These are phyloP conservation scores for Fusarium luffae DNA, from an alignment of 2,329 filamentous ascomycete species.

Conservation along the genomic window DNA sequence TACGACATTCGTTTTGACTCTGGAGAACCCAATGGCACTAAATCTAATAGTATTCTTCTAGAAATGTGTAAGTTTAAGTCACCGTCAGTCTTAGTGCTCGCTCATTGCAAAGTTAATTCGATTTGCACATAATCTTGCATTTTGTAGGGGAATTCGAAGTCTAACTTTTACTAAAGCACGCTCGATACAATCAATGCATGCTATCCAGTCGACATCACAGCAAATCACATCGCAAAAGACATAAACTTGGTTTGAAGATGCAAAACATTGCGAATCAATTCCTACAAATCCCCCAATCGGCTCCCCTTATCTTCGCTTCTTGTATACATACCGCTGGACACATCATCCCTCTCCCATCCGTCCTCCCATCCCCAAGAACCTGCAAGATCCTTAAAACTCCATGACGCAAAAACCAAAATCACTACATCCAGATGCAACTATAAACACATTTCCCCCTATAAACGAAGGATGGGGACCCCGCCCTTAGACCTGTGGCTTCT, in stretches of 20 bases:
- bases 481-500: constrained; percentile 20
- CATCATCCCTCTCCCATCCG: constrained; percentile 27
- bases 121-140: too few relatives aligned
- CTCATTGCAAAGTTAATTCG: too few relatives aligned
- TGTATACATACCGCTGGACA: constrained; percentile 41
- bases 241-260: constrained; percentile 14
- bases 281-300: constrained; percentile 40
- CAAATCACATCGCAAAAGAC: not conserved
- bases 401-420: constrained; percentile 53
- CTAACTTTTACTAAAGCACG: not conserved
- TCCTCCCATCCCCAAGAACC: constrained; percentile 42
- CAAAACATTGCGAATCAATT: constrained; percentile 45
- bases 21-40: not conserved
- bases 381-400: constrained; percentile 52
- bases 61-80: not conserved
- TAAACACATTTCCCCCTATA: constrained; percentile 24
- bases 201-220: not conserved
- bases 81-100: not conserved
- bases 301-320: constrained; percentile 27
- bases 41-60: not conserved
- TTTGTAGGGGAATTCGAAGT: too few relatives aligned
- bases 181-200: not conserved
- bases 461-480: constrained; percentile 6
- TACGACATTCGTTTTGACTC: not conserved
- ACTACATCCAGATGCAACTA: constrained; percentile 53